Evolutionary conservation across 371 early-diverging fungal species (phyloP).

Genomic region (Mycotypha africana): DNA sequence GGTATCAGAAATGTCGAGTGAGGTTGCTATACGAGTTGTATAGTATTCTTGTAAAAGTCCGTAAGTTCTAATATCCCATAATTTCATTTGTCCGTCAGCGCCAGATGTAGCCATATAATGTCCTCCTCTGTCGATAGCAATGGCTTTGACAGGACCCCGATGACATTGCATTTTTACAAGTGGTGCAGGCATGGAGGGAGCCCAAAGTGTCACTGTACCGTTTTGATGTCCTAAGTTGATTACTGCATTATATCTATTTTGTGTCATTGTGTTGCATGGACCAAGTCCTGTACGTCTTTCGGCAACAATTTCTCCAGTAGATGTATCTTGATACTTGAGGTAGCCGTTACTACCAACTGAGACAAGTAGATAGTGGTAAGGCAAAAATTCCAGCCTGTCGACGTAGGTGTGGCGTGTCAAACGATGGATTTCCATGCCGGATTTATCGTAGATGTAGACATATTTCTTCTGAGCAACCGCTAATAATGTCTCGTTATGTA

Average conservation of each 20-base stretch:
- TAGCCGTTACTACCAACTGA: slow-evolving; percentile 79
- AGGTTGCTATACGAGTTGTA: slow-evolving; percentile 69
- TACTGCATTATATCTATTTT: slow-evolving; percentile 93
- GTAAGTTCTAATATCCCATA: slow-evolving; percentile 96
- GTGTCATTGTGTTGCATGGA: slow-evolving; percentile 75
- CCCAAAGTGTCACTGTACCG: slow-evolving; percentile 96
- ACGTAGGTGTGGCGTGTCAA: slow-evolving; percentile 81
- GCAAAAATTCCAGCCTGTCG: slow-evolving; percentile 87
- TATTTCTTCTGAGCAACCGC: slow-evolving; percentile 97
- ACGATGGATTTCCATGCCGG: slow-evolving; percentile 94
- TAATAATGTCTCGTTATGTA: slow-evolving; percentile 96
- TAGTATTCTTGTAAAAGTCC: slow-evolving; percentile 76
- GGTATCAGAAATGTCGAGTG: slow-evolving; percentile 79
- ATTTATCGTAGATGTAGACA: slow-evolving; percentile 94
- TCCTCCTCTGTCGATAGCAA: slow-evolving; percentile 88
- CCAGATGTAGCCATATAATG: slow-evolving; percentile 93
- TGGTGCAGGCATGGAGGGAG: slow-evolving; percentile 79
- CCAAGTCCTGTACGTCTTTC: slow-evolving; percentile 82
- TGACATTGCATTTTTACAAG: slow-evolving; percentile 96
- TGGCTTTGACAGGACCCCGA: slow-evolving; percentile 75
- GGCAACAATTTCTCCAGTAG: slow-evolving; percentile 87
- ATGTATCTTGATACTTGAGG: slow-evolving; percentile 96
- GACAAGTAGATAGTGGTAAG: slow-evolving; percentile 95
- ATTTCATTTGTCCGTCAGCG: slow-evolving; percentile 84
- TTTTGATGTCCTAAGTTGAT: slow-evolving; percentile 90